phyloP scores from a whole-genome alignment of 2,329 filamentous ascomycete species.

The Trichoderma sp. region DNA sequence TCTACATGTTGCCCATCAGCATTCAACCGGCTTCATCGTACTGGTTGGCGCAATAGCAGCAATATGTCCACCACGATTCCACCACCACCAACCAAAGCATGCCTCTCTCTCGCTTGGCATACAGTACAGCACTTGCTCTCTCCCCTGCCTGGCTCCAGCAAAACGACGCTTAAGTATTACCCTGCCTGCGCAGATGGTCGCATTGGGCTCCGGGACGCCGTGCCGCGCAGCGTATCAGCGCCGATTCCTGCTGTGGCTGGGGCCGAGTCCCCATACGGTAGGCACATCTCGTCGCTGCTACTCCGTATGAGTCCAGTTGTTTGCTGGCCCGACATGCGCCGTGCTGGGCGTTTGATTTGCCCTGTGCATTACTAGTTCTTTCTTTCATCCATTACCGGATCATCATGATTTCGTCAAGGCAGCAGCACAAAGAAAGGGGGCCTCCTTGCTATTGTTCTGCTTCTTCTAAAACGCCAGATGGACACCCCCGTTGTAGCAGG shows the following conservation, averaged over 20 bases:
- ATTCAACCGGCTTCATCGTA: neutral
- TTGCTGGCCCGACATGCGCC: neutral
- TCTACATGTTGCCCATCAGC: neutral
- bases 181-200: constrained; percentile 11
- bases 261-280: constrained; percentile 10
- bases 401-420: neutral
- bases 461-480: neutral
- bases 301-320: neutral
- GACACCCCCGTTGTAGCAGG: too few species aligned
- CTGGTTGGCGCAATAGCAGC: neutral
- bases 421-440: neutral
- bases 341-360: neutral
- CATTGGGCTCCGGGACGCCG: constrained; percentile 23
- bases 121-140: constrained; percentile 3
- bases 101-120: constrained; percentile 2
- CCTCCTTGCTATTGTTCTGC: neutral
- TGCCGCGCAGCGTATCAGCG: constrained; percentile 23
- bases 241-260: constrained; percentile 5
- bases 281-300: neutral
- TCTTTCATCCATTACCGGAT: neutral
- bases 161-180: constrained; percentile 11
- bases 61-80: neutral
- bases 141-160: neutral
- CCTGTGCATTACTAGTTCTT: neutral
- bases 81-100: neutral